Evolutionary conservation across 164 flowering plant genomes (phyloP), one percentile per base, ranked within the genome.

Genomic region (Akebia trifoliata): DNA sequence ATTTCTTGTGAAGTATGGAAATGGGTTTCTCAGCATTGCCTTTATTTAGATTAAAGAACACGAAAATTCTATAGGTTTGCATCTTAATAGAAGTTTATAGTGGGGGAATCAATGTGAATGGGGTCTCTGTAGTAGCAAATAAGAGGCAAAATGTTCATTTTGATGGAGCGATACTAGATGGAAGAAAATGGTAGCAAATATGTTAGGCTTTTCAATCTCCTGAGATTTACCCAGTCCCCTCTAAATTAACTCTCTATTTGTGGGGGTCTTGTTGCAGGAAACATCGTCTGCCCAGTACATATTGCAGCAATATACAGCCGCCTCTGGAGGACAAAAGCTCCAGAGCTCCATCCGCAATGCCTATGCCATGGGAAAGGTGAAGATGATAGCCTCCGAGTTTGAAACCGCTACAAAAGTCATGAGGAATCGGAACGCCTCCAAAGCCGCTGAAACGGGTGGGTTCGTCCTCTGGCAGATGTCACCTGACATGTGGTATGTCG

Each of bases 381-480:
- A 70, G 71, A 83, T 83, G 88, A 29, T 78, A 38, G 77, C 88
- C 20, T 73, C 73, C 35, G 85, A 83, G 47, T 78, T 78, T 22
- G 88, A 78, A 66, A 78, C 80, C 0, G 80, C 88, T 1, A 79
- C 76, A 7, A 83, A 80, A 65, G 85, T 80, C 12, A 72, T 72
- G 54, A 76, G 67, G 67, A 75, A 61, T 56, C 65, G 72, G 60
- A 78, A 76, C 52, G 60, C 80, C 2, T 65, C 81, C 6, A 71
- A 70, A 61, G 68, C 80, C 39, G 74, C 80, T 0, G 85, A 80
- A 55, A 65, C 78, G 0, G 88, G 85, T 18, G 76, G 85, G 15
- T 83, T 83, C 43, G 83, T 83, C 24, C 62, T 83, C 34, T 80
- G 88, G 88, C 88, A 80, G 66, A 83, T 78, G 85, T 70, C 65